Evolutionary conservation across 106 monocot species (phyloP).

Genomic region (Dendrobium catenatum): DNA sequence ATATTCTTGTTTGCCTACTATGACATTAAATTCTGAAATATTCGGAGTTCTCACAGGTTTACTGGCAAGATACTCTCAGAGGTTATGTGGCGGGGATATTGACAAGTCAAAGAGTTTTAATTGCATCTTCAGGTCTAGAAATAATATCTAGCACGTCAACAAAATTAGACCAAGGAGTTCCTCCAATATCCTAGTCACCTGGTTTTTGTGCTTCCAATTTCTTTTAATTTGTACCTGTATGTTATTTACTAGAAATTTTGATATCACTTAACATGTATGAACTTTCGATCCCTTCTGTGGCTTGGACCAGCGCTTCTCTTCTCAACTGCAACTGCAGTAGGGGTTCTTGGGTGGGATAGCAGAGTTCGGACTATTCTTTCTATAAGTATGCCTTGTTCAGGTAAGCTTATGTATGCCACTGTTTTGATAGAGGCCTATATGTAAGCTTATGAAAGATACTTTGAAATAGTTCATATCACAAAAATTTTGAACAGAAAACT

Average conservation of each 20-base stretch:
- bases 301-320: constrained; percentile 94
- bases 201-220: no score
- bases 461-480: background rate
- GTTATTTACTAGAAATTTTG: background rate
- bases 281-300: constrained; percentile 90
- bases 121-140: constrained; percentile 83
- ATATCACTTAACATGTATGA: constrained; percentile 46
- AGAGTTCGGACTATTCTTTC: constrained; percentile 81
- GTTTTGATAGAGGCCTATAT: no score
- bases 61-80: constrained; percentile 89
- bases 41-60: constrained; percentile 41
- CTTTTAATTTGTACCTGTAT: background rate
- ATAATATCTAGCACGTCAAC: constrained; percentile 69
- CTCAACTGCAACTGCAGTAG: constrained; percentile 82
- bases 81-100: constrained; percentile 94
- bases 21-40: no score
- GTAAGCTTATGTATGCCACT: constrained; percentile 12
- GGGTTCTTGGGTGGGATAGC: constrained; percentile 95
- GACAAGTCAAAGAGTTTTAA: constrained; percentile 72
- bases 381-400: constrained; percentile 71
- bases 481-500: background rate
- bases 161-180: constrained; percentile 73
- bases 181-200: constrained; percentile 72
- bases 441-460: no score
- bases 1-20: no score